These are phyloP conservation scores for Boehmeria nivea DNA, from an alignment of 306 rosid species.

Conservation along the genomic window DNA sequence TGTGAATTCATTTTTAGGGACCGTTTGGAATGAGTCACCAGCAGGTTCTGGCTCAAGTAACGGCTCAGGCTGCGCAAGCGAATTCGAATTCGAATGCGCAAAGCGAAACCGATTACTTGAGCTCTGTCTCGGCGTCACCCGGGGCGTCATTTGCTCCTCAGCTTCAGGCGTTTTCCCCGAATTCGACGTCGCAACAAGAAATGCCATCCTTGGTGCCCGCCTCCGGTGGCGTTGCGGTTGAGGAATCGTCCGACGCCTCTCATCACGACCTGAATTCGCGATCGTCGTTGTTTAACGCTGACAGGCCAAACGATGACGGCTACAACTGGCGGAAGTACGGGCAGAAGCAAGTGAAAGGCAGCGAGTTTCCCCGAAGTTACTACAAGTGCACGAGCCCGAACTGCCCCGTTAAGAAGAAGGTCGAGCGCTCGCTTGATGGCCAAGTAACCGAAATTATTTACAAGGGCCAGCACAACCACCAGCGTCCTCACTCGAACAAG, in stretches of 20 bases:
- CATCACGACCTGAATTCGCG: constrained; percentile 40
- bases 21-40: constrained; percentile 70
- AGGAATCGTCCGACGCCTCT: constrained; percentile 40
- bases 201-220: constrained; percentile 22
- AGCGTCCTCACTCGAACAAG: constrained; percentile 46
- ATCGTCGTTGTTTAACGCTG: constrained; percentile 36
- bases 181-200: constrained; percentile 25
- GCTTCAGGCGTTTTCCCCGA: constrained; percentile 28
- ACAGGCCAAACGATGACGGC: constrained; percentile 81
- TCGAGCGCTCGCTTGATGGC: constrained; percentile 75
- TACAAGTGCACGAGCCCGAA: constrained; percentile 64
- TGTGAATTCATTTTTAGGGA: constrained; percentile 28
- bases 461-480: constrained; percentile 76
- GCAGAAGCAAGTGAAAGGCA: constrained; percentile 83
- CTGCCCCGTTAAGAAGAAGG: constrained; percentile 84
- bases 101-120: constrained; percentile 34
- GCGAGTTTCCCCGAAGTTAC: constrained; percentile 75
- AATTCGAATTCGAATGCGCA: constrained; percentile 38
- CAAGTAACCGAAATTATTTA: constrained; percentile 67
- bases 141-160: no score
- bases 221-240: constrained; percentile 8
- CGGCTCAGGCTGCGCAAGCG: constrained; percentile 40
- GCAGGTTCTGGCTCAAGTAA: constrained; percentile 64
- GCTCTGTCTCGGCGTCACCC: constrained; percentile 27
- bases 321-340: constrained; percentile 86